Evolutionary conservation across 768 basidiomycete genomes (phyloP).

Genomic region (Mycena kentingensis): DNA sequence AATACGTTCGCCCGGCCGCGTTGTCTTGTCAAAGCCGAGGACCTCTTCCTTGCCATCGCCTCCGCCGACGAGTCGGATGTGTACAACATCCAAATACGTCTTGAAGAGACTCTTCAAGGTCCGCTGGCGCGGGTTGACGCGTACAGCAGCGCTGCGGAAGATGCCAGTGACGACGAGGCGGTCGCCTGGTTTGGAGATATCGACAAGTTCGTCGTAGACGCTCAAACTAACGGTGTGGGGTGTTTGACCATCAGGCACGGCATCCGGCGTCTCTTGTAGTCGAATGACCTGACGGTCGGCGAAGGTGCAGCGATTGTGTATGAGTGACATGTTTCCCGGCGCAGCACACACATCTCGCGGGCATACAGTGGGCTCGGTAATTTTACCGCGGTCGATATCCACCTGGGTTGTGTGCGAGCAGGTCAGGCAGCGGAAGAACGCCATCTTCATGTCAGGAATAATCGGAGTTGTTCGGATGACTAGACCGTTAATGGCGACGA

Average conservation of each 20-base stretch:
- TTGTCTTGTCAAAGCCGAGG: slow-evolving; percentile 79
- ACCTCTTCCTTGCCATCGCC: slow-evolving; percentile 51
- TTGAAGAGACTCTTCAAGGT: slow-evolving; percentile 96
- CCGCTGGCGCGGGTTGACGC: slow-evolving; percentile 89
- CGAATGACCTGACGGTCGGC: slow-evolving; percentile 94
- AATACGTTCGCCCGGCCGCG: slow-evolving; percentile 68
- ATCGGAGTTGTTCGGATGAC: slow-evolving; percentile 97
- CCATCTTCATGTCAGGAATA: slow-evolving; percentile 98
- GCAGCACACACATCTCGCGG: slow-evolving; percentile 91
- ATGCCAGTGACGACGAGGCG: slow-evolving; percentile 89
- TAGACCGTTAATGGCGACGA: slow-evolving; percentile 93
- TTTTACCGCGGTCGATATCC: slow-evolving; percentile 97
- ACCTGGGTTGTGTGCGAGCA: slow-evolving; percentile 97
- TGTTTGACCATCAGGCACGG: slow-evolving; percentile 96
- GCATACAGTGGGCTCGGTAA: slow-evolving; percentile 89
- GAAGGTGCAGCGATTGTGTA: slow-evolving; percentile 97
- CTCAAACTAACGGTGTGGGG: slow-evolving; percentile 96
- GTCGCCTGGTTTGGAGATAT: slow-evolving; percentile 95
- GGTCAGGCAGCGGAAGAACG: slow-evolving; percentile 95
- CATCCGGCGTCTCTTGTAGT: slow-evolving; percentile 96
- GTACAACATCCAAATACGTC: slow-evolving; percentile 95
- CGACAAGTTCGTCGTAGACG: slow-evolving; percentile 98
- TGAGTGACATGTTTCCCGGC: slow-evolving; percentile 87
- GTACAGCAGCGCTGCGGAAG: slow-evolving; percentile 92
- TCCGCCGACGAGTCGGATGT: slow-evolving; percentile 77